Percentiles rank a stretch among this genome's conserved stretches.
phyloP scores from a whole-genome alignment of 2,329 filamentous ascomycete genomes.

The Fusarium foetens region DNA sequence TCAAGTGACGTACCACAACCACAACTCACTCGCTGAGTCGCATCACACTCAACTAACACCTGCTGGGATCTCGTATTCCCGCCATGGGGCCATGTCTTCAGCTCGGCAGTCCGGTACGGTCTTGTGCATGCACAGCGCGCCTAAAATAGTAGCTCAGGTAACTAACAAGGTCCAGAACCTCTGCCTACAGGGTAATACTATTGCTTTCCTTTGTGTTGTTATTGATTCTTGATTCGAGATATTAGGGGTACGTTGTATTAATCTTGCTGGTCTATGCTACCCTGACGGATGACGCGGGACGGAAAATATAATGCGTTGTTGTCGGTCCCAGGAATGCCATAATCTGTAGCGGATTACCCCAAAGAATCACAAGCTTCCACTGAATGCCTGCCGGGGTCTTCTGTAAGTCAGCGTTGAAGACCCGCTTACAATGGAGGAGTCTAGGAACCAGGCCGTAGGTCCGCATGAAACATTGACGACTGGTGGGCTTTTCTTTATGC shows the following conservation, averaged over 20 bases:
- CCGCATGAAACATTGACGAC: constrained; percentile 3
- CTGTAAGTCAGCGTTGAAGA: constrained; percentile 9
- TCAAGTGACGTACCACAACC: constrained; percentile 43
- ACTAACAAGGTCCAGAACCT: constrained; percentile 1
- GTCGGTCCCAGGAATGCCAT: constrained; percentile 19
- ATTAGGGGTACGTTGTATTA: constrained; percentile 27
- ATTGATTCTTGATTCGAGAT: background rate
- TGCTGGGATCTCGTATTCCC: constrained; percentile 39
- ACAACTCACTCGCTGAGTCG: background rate
- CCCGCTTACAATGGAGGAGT: constrained; percentile 14
- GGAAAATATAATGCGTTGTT: background rate
- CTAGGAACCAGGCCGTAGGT: background rate
- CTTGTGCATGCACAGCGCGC: constrained; percentile 9
- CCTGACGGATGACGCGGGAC: background rate
- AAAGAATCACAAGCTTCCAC: constrained; percentile 11
- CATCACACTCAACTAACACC: background rate
- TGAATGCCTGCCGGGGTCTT: constrained; percentile 20
- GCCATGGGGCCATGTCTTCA: constrained; percentile 21
- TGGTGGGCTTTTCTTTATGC: background rate
- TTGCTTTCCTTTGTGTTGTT: background rate
- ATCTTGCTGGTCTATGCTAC: constrained; percentile 8
- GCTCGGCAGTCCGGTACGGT: constrained; percentile 23
- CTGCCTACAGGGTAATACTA: background rate
- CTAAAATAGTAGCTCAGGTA: constrained; percentile 23
- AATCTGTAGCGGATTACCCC: background rate